Evolutionary conservation across 1,284 basidiomycete genomes (phyloP).

Genomic region (Ustilago loliicola): DNA sequence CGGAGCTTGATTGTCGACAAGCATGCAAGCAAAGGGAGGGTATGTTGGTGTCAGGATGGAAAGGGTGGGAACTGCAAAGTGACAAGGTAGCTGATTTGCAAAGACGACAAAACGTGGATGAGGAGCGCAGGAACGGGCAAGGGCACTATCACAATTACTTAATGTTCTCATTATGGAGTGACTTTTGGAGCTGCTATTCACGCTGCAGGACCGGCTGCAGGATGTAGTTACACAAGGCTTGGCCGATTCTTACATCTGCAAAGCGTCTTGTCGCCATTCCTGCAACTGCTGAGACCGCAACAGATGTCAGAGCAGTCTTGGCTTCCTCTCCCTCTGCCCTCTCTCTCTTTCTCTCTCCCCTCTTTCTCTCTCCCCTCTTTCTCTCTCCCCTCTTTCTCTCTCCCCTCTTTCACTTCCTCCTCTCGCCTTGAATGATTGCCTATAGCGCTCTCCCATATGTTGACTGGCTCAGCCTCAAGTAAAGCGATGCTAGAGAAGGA

Average conservation of each 20-base stretch:
- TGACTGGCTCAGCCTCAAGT: too few species aligned
- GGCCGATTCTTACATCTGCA: not conserved
- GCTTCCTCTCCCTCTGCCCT: not conserved
- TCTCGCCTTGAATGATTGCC: too few species aligned
- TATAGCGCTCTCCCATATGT: too few species aligned
- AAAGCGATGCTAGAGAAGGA: too few species aligned
- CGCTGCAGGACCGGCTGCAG: not conserved
- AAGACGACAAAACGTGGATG: not conserved
- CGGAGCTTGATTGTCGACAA: not conserved
- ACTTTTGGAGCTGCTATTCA: not conserved
- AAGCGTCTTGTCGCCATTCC: not conserved
- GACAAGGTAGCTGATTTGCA: not conserved
- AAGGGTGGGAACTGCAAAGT: not conserved
- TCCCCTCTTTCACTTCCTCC: not conserved
- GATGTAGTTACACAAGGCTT: not conserved
- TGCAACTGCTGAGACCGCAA: not conserved
- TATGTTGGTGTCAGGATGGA: not conserved
- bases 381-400: not conserved
- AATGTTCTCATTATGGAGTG: not conserved
- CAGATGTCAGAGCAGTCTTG: not conserved
- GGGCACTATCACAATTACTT: not conserved
- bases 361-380: not conserved
- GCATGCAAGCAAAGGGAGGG: not conserved
- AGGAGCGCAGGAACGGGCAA: not conserved
- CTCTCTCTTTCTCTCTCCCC: not conserved